Base-by-base conservation (phyloP, 805 yeast species). In the Wickerhamiella hasegawae region DNA sequence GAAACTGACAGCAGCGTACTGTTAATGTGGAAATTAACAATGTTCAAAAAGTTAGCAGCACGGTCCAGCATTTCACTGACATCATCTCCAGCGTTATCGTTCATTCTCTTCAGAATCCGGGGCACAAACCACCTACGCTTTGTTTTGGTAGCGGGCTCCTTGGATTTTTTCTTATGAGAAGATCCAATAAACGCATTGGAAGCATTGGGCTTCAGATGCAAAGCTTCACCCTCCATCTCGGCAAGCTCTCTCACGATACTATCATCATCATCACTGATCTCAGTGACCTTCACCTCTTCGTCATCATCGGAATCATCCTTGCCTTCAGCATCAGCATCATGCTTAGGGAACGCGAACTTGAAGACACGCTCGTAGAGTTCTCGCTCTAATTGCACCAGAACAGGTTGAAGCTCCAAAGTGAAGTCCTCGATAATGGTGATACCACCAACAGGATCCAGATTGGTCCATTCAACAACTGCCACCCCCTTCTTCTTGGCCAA, bases 361-460 rank as follows among this genome's bases (percentile, higher is more conserved):
- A 77, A 60, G 18, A 85, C 51, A 44, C 66, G 68, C 58, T 66
- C 67, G 1, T 84, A 76, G 0, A 85, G 71, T 1, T 58, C 60
- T 43, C 77, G 79, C 41, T 85, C 96, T 26, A 87, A 52, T 43
- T 76, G 78, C 3, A 87, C 46, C 40, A 70, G 71, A 41, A 85
- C 47, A 1, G 94, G 94, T 35, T 68, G 65, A 14, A 82, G 53
- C 1, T 58, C 54, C 15, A 81, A 61, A 25, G 69, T 69, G 18
- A 82, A 74, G 34, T 66, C 59, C 40, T 72, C 73, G 57, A 85
- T 63, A 18, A 85, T 74, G n/a, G 79, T 69, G 34, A 85, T 83
- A 9, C 97, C 97, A 22, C 95, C 97, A 37, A 87, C 77, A 0
- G 93, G 83, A 36, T 69, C 71, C 35, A 77, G 69, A 74, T 79